phyloP scores from a whole-genome alignment of 2,329 filamentous ascomycete genomes.

The Hymenoscyphus occultus region DNA sequence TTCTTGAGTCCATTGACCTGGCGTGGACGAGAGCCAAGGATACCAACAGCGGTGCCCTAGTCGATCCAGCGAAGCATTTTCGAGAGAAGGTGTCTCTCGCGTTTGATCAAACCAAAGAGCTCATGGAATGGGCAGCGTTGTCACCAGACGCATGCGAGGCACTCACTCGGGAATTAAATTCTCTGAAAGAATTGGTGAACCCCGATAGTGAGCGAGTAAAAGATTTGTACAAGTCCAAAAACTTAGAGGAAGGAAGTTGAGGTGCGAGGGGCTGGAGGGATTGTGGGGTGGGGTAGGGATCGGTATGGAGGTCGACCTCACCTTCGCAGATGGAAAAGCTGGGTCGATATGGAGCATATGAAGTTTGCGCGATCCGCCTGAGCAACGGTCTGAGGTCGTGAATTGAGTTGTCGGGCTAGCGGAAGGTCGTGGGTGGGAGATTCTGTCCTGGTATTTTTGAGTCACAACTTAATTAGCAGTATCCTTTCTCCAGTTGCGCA shows the following conservation, averaged over 20 bases:
- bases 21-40: not conserved
- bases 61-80: conserved; percentile 3
- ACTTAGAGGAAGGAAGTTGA: not conserved
- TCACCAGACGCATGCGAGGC: conserved; percentile 23
- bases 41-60: not conserved
- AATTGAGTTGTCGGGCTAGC: not conserved
- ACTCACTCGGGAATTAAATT: conserved; percentile 23
- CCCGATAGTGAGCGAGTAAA: conserved; percentile 20
- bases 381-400: not conserved
- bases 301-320: not conserved
- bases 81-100: conserved; percentile 6
- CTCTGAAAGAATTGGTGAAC: conserved; percentile 23
- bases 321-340: not conserved
- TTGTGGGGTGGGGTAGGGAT: not conserved
- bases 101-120: conserved; percentile 20
- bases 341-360: not conserved
- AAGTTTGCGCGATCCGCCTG: not conserved
- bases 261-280: not conserved
- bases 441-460: not conserved
- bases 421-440: not conserved
- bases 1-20: not conserved
- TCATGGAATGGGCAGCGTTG: conserved; percentile 19
- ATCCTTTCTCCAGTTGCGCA: conserved; percentile 26
- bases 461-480: conserved; percentile 33
- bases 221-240: not conserved